Conservation (phyloP, 2,329 filamentous ascomycete species). For the Torrubiella hemipterigena region DNA sequence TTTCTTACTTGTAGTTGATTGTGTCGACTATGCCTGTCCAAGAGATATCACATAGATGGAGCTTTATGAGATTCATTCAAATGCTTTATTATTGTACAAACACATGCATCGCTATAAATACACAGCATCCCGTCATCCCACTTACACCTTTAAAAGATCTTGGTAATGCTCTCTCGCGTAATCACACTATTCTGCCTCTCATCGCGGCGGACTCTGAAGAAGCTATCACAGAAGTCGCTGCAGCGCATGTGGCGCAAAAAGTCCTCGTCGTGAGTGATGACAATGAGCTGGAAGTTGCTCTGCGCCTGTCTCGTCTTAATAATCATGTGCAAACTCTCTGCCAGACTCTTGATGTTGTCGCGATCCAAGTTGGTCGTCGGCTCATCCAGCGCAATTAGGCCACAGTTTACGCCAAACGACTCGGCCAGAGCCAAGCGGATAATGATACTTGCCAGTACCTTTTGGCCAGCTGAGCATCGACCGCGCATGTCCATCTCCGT, state of each 20-base stretch:
- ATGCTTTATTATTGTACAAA: too few relatives aligned
- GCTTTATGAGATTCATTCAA: too few relatives aligned
- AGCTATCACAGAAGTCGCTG: slow-evolving; percentile 83
- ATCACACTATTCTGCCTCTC: slow-evolving; percentile 82
- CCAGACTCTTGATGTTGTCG: slow-evolving; percentile 87
- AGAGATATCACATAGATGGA: too few relatives aligned
- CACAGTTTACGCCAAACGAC: slow-evolving; percentile 92
- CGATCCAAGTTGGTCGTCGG: slow-evolving; percentile 93
- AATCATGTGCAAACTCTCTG: slow-evolving; percentile 73
- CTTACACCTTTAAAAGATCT: slow-evolving; percentile 20
- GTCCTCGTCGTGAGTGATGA: slow-evolving; percentile 98
- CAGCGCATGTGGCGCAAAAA: slow-evolving; percentile 91
- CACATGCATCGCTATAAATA: too few relatives aligned
- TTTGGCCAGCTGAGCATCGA: slow-evolving; percentile 91
- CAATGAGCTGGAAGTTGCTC: slow-evolving; percentile 92
- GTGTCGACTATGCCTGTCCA: too few relatives aligned
- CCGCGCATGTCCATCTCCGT: slow-evolving; percentile 99
- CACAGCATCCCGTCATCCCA: neutral
- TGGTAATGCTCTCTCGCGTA: slow-evolving; percentile 51
- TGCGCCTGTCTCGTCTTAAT: slow-evolving; percentile 75
- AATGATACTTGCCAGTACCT: slow-evolving; percentile 92
- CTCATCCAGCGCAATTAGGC: slow-evolving; percentile 91
- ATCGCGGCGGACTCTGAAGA: slow-evolving; percentile 77
- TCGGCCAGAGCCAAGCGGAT: slow-evolving; percentile 93
- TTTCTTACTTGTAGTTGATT: too few relatives aligned